These are phyloP conservation scores for Chlorella sorokiniana DNA, from an alignment of 139 green algal genomes.

Conservation along the genomic window DNA sequence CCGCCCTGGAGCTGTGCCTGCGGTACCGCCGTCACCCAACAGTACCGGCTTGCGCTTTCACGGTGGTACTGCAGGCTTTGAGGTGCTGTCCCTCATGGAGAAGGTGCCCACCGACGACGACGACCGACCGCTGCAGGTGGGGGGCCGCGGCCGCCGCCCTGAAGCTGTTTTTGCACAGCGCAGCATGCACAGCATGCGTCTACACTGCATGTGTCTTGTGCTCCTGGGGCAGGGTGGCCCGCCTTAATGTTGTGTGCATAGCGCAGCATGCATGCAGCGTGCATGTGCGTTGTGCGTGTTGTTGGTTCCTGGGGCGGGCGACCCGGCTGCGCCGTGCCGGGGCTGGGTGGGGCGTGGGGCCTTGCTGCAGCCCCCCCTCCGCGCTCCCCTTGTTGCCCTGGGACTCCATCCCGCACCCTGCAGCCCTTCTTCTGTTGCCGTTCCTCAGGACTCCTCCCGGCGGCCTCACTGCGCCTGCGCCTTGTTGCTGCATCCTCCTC, in stretches of 20 bases:
- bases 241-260: too few relatives aligned
- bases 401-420: neutral
- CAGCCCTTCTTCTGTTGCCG: neutral
- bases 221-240: too few relatives aligned
- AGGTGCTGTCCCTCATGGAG: slow-evolving; percentile 88
- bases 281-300: too few relatives aligned
- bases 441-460: too few relatives aligned
- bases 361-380: neutral
- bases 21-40: neutral
- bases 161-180: neutral
- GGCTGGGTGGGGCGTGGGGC: too few relatives aligned
- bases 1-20: neutral
- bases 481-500: neutral
- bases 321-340: too few relatives aligned
- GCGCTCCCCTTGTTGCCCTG: neutral
- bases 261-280: too few relatives aligned
- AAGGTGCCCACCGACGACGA: slow-evolving; percentile 77
- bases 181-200: neutral
- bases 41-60: neutral
- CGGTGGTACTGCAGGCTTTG: slow-evolving; percentile 51
- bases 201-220: too few relatives aligned
- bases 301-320: too few relatives aligned
- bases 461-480: too few relatives aligned
- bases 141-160: too few relatives aligned
- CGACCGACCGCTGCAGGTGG: slow-evolving; percentile 76